Conservation (phyloP, 164 flowering plant genomes). For the Platanus orientalis region DNA sequence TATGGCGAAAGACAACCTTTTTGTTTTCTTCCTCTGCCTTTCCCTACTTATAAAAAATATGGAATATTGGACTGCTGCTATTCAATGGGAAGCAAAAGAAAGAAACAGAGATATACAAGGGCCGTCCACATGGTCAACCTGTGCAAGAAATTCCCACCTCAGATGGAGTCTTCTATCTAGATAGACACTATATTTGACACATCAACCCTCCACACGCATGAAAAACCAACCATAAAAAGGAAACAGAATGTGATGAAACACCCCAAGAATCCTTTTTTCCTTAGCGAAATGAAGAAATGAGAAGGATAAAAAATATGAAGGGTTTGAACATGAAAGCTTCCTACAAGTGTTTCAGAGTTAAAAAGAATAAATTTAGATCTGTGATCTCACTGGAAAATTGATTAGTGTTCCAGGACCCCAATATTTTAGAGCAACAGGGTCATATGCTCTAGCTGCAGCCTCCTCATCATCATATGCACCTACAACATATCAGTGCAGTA, state of each 20-base stretch:
- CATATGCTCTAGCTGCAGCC: conserved; percentile 99
- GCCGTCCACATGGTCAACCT: not conserved
- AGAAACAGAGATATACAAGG: not conserved
- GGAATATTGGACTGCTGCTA: not conserved
- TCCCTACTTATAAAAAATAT: not conserved
- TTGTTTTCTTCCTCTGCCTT: not conserved
- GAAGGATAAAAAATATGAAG: not conserved
- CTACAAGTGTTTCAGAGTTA: not conserved
- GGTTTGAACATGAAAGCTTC: no score
- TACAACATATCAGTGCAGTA: conserved; percentile 16
- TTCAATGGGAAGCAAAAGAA: not conserved
- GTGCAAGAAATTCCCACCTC: no score
- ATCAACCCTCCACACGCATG: no score
- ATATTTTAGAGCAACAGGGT: conserved; percentile 97
- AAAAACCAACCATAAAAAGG: no score
- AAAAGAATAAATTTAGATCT: conserved; percentile 2
- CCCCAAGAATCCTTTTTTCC: not conserved
- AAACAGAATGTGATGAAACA: no score
- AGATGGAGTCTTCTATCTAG: not conserved
- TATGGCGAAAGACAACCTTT: no score
- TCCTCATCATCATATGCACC: conserved; percentile 99
- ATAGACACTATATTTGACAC: not conserved
- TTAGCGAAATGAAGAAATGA: not conserved
- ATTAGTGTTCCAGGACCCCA: conserved; percentile 99
- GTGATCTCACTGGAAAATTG: conserved; percentile 86